Conservation (phyloP, 2,329 filamentous ascomycete genomes). For the Colletotrichum sp. region DNA sequence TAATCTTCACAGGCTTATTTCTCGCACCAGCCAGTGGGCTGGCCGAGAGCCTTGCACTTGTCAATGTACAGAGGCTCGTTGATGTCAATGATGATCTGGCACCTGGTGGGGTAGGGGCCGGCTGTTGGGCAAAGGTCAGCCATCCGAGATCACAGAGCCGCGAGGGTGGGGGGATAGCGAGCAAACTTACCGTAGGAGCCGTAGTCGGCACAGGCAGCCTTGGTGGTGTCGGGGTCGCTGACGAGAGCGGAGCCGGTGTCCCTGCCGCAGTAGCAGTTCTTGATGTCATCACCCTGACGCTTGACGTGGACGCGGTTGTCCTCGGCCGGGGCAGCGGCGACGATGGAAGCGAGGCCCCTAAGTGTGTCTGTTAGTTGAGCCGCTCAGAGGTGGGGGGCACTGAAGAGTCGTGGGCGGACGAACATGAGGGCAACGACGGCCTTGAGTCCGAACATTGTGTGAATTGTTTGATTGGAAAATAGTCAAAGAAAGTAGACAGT, state of each 20-base stretch:
- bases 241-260: background rate
- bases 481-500: background rate
- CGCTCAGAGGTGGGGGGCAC: rapidly evolving
- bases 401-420: background rate
- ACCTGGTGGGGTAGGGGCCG: background rate
- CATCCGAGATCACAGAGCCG: background rate
- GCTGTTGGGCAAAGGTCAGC: background rate
- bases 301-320: background rate
- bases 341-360: background rate
- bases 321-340: background rate
- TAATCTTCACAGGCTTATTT: background rate
- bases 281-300: background rate
- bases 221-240: background rate
- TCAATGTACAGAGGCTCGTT: background rate
- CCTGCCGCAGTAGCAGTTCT: slow-evolving; percentile 1
- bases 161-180: background rate
- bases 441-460: background rate
- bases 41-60: background rate
- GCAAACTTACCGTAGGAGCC: background rate
- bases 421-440: background rate
- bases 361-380: background rate
- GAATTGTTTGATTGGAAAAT: background rate
- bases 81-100: background rate
- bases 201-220: background rate
- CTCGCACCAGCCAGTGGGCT: background rate